Base-by-base conservation (phyloP, 495 filamentous ascomycete genomes). In the Aspergillus bridgeri region DNA sequence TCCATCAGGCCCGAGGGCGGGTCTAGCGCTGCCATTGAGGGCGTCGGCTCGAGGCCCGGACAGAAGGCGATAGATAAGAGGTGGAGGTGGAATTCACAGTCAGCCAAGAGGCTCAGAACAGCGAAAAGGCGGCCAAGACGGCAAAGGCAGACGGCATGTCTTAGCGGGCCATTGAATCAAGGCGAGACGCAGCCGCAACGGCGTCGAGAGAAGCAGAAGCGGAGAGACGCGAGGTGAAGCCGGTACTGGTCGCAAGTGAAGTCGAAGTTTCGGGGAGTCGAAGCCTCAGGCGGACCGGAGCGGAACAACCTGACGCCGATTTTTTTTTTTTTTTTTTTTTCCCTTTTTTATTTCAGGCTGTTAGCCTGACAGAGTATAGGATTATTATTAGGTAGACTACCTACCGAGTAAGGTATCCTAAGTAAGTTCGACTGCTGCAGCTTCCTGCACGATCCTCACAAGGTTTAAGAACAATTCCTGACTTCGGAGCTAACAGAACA, bases 1-100 rank as follows among this genome's bases (percentile, higher is more conserved):
- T 77, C 73, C 74, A 79, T 69, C 57, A 77, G 66, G 68, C 73
- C 72, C 63, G 70, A 65, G 58, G 74, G 74, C 68, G 70, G 70
- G 58, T 74, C 72, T 21, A 67, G 65, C 62, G 64, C 69, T 49
- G 74, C 71, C 75, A 78, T 78, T 52, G 63, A 24, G 49, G 51
- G 52, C 19, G 47, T 44, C 42, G 53, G 43, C 38, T 29, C 18
- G 44, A 42, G n/a, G 27, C 58, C 52, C 48, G 44, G 49, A 25
- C 29, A 23, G 46, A 25, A 48, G 54, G 53, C 21, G 52, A 22
- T 55, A 42, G 20, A 43, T 24, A 54, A 29, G 52, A 59, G 51
- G 44, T 52, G n/a, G 49, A 25, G 38, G 45, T 22, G 20, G 17
- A 42, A 59, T 13, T 20, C 24, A 23, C 15, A 42, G 42, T 38